phyloP scores from a whole-genome alignment of 805 yeast genomes.

The Pichia deserticola region DNA sequence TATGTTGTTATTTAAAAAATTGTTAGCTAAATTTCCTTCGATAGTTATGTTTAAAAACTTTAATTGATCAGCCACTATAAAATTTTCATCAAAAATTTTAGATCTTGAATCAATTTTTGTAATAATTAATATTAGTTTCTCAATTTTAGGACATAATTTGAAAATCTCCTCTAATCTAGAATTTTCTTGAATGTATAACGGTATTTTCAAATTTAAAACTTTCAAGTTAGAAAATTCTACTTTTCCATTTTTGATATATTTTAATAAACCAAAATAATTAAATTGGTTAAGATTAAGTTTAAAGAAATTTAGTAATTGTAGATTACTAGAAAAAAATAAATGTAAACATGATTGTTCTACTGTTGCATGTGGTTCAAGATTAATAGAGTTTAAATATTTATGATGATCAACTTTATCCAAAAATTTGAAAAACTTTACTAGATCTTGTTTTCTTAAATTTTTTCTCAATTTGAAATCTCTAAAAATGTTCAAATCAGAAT shows the following conservation, averaged over 20 bases:
- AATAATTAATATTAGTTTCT: not conserved
- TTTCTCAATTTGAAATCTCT: slow-evolving; percentile 9
- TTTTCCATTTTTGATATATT: not conserved
- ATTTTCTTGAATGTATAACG: not conserved
- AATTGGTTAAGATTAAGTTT: not conserved
- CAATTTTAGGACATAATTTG: not conserved
- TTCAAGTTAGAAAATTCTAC: not conserved
- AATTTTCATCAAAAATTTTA: not conserved
- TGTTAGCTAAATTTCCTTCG: not conserved
- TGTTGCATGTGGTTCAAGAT: not conserved
- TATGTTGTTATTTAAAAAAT: not conserved
- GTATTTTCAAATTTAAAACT: not conserved
- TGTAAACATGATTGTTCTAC: not conserved
- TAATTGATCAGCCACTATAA: not conserved
- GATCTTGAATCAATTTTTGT: slow-evolving; percentile 1
- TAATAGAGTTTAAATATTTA: not conserved
- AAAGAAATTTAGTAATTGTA: not conserved
- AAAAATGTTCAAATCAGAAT: slow-evolving; percentile 10
- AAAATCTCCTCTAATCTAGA: not conserved
- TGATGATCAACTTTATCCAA: slow-evolving; percentile 5
- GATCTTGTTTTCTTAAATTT: slow-evolving; percentile 2
- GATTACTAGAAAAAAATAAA: not conserved
- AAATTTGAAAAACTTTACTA: slow-evolving; percentile 13
- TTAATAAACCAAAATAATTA: not conserved
- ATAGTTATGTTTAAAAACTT: not conserved